phyloP scores from a whole-genome alignment of 163 green algal species.

The Trebouxiophyceae sp. region DNA sequence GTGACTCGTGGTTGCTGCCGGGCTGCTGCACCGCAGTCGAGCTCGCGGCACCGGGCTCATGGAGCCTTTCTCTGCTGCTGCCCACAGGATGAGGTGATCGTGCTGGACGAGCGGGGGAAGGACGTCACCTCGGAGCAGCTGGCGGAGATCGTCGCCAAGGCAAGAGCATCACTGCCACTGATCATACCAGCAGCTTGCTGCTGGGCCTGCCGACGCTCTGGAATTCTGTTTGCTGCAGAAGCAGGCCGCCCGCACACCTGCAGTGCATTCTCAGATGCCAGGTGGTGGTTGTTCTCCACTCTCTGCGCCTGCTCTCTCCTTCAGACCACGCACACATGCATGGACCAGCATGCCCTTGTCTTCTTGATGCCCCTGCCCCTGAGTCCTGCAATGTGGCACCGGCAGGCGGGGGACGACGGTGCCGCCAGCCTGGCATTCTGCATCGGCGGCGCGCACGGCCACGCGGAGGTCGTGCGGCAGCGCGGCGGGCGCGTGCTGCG shows the following conservation, averaged over 20 bases:
- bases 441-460: conserved; percentile 83
- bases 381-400: neutral
- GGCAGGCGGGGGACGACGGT: conserved; percentile 46
- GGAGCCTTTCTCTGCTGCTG: neutral
- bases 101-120: conserved; percentile 66
- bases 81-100: conserved; percentile 45
- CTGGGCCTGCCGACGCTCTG: too few relatives aligned
- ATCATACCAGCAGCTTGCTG: too few relatives aligned
- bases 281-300: too few relatives aligned
- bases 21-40: neutral
- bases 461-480: conserved; percentile 40
- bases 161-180: too few relatives aligned
- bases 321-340: too few relatives aligned
- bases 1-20: neutral
- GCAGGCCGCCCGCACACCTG: too few relatives aligned
- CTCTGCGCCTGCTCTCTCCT: too few relatives aligned
- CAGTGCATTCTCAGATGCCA: too few relatives aligned
- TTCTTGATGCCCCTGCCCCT: too few relatives aligned
- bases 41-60: neutral
- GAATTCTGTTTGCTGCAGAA: neutral
- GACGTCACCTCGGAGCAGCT: conserved; percentile 51
- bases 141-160: conserved; percentile 44
- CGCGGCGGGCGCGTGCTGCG: conserved; percentile 60
- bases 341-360: too few relatives aligned
- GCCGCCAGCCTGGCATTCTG: conserved; percentile 54